phyloP scores from a whole-genome alignment of 2,329 filamentous ascomycete genomes.

The Chaetomium sp. region DNA sequence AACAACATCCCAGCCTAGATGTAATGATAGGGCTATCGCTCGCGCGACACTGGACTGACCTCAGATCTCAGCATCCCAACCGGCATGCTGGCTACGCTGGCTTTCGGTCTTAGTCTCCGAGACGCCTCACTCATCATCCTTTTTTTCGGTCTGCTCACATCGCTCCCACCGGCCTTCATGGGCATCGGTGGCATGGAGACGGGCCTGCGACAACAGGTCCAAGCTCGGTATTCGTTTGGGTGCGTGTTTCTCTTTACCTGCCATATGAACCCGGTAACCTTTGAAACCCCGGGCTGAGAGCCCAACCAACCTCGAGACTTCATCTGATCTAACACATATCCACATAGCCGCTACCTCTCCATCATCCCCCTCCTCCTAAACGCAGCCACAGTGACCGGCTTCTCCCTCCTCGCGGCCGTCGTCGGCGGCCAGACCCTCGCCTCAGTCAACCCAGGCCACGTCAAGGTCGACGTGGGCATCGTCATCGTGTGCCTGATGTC shows the following conservation, averaged over 20 bases:
- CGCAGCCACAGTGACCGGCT: conserved; percentile 51
- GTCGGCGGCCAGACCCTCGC: conserved; percentile 49
- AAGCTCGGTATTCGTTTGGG: conserved; percentile 56
- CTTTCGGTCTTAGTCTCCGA: conserved; percentile 47
- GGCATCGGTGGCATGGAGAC: conserved; percentile 49
- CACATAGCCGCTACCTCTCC: conserved; percentile 38
- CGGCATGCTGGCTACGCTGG: conserved; percentile 50
- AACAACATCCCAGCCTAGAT: neutral
- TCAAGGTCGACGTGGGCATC: conserved; percentile 50
- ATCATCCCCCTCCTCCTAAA: conserved; percentile 48
- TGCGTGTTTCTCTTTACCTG: conserved; percentile 20
- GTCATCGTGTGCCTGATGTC: conserved; percentile 48
- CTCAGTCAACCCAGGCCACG: conserved; percentile 37
- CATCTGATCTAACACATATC: too few species aligned
- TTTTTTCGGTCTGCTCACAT: conserved; percentile 51
- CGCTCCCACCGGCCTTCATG: conserved; percentile 48
- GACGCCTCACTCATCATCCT: conserved; percentile 51
- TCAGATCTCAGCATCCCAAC: conserved; percentile 42
- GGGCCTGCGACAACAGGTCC: conserved; percentile 53
- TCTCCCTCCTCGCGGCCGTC: conserved; percentile 50
- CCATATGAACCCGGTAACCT: too few species aligned
- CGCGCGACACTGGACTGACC: neutral
- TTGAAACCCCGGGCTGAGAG: too few species aligned
- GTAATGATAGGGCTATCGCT: neutral
- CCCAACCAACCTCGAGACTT: too few species aligned